Evolutionary conservation across 495 filamentous ascomycete genomes (phyloP).

Genomic region (Rostrohypoxylon terebratum): DNA sequence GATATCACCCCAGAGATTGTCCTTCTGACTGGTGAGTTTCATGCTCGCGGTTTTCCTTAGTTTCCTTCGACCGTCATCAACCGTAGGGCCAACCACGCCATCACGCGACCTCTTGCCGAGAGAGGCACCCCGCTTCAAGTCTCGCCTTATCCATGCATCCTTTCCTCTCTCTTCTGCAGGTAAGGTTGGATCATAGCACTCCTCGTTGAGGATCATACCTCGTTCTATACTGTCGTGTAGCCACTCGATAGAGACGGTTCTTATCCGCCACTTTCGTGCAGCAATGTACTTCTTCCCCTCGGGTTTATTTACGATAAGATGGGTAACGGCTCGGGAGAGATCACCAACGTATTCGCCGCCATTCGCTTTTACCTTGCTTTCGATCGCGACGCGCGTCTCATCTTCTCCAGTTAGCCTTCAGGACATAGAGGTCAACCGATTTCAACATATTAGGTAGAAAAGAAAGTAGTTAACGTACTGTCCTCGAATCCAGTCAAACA

Average conservation of each 20-base stretch:
- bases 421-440: not conserved
- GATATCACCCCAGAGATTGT: slow-evolving; percentile 89
- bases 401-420: slow-evolving; percentile 59
- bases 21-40: slow-evolving; percentile 80
- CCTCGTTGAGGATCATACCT: slow-evolving; percentile 93
- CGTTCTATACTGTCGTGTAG: slow-evolving; percentile 84
- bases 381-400: slow-evolving; percentile 73
- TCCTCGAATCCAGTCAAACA: slow-evolving; percentile 94
- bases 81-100: slow-evolving; percentile 28
- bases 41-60: slow-evolving; percentile 83
- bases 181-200: slow-evolving; percentile 78
- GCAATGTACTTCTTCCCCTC: slow-evolving; percentile 90
- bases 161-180: slow-evolving; percentile 76
- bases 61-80: slow-evolving; percentile 70
- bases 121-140: slow-evolving; percentile 50
- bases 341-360: slow-evolving; percentile 87
- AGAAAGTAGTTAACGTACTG: slow-evolving; percentile 62
- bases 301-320: slow-evolving; percentile 83
- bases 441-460: not conserved
- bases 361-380: slow-evolving; percentile 68
- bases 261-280: slow-evolving; percentile 81
- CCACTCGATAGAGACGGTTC: slow-evolving; percentile 85
- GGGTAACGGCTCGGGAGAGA: slow-evolving; percentile 84
- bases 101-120: slow-evolving; percentile 57
- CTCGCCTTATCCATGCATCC: slow-evolving; percentile 78